Evolutionary conservation across 1,284 basidiomycete genomes (phyloP).

Genomic region (Caloboletus firmus): DNA sequence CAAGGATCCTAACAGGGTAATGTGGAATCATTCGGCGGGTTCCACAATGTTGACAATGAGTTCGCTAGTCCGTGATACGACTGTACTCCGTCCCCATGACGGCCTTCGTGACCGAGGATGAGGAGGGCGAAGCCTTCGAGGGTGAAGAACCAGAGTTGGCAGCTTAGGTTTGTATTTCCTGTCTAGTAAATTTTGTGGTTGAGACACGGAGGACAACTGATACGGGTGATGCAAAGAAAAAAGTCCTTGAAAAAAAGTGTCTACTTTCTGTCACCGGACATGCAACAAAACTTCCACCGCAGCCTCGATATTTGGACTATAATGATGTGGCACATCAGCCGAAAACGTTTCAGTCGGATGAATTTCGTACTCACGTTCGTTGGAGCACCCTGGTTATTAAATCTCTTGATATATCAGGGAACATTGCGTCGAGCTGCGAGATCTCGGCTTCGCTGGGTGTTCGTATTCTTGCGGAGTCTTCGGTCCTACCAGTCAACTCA

Average conservation of each 20-base stretch:
- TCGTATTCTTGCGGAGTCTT: slow-evolving; percentile 55
- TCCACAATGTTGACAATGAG: slow-evolving; percentile 6
- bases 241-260: not conserved
- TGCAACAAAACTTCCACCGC: slow-evolving; percentile 79
- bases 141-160: slow-evolving; percentile 49
- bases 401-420: slow-evolving; percentile 75
- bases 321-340: slow-evolving; percentile 8
- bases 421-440: slow-evolving; percentile 72
- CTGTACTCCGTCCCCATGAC: slow-evolving; percentile 89
- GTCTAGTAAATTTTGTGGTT: not conserved
- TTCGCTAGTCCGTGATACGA: slow-evolving; percentile 81
- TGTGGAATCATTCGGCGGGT: not conserved
- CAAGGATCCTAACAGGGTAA: slow-evolving; percentile 94
- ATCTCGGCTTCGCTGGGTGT: slow-evolving; percentile 78
- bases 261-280: slow-evolving; percentile 29
- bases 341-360: not conserved
- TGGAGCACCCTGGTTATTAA: slow-evolving; percentile 79
- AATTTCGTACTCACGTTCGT: slow-evolving; percentile 59
- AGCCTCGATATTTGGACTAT: slow-evolving; percentile 71
- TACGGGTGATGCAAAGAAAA: slow-evolving; percentile 1
- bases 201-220: not conserved
- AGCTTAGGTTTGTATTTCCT: slow-evolving; percentile 15
- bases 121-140: slow-evolving; percentile 52
- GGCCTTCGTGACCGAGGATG: slow-evolving; percentile 74
- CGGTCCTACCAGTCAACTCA: slow-evolving; percentile 68